Evolutionary conservation across 164 flowering plant genomes (phyloP).

Genomic region (Warburgia ugandensis): DNA sequence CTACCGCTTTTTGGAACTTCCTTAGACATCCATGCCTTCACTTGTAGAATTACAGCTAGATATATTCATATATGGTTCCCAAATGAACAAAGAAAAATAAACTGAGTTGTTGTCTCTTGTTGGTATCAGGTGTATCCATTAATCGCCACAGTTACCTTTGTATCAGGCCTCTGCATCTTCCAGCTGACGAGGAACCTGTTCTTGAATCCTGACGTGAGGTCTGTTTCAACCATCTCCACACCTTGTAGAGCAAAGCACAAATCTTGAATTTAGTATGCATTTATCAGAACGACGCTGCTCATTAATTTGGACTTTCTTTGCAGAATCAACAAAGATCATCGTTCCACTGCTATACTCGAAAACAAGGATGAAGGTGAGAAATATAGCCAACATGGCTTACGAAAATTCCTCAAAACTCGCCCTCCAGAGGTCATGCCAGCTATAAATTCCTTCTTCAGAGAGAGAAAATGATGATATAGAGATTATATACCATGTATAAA

Average conservation of each 20-base stretch:
- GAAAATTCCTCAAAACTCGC: constrained; percentile 68
- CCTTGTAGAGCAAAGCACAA: too few relatives aligned
- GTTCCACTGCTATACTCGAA: constrained; percentile 47
- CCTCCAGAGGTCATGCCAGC: constrained; percentile 77
- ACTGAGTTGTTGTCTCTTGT: not conserved
- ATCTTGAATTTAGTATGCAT: too few relatives aligned
- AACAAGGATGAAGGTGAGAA: constrained; percentile 79
- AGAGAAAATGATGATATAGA: not conserved
- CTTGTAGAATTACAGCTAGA: not conserved
- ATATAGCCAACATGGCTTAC: constrained; percentile 57
- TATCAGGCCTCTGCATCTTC: constrained; percentile 50
- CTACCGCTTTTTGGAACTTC: not conserved
- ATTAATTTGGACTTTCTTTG: not conserved
- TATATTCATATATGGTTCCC: not conserved
- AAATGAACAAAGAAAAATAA: too few relatives aligned
- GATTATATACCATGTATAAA: not conserved
- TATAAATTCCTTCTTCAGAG: constrained; percentile 56
- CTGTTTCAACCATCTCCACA: too few relatives aligned
- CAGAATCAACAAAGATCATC: constrained; percentile 53
- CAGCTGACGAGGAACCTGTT: constrained; percentile 58
- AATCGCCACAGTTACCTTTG: constrained; percentile 69
- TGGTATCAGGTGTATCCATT: constrained; percentile 63
- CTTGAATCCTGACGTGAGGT: constrained; percentile 84
- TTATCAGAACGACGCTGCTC: too few relatives aligned
- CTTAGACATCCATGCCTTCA: not conserved